Percentiles rank a stretch among this genome's conserved stretches.
Conservation (phyloP, 225 moss, liverwort and hornwort species). For the Rhytidiadelphus loreus region DNA sequence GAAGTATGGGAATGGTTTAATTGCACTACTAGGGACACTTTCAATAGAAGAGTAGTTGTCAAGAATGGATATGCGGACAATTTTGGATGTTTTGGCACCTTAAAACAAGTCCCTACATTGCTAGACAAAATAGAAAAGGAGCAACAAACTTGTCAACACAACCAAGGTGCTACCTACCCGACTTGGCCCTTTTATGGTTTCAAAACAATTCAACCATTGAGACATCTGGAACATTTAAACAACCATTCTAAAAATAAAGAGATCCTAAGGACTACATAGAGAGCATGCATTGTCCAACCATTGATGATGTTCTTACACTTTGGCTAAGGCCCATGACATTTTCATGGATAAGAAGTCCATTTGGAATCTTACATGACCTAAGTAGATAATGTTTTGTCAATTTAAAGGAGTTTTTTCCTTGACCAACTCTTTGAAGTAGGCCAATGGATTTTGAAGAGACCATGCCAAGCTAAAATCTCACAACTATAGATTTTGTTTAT, state of each 20-base stretch:
- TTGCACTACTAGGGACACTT: background rate
- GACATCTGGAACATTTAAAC: background rate
- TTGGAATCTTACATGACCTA: background rate
- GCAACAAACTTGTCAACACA: fast-evolving
- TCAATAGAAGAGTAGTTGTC: background rate
- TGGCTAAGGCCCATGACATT: background rate
- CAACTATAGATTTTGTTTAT: background rate
- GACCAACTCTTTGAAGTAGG: background rate
- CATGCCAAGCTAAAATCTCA: background rate
- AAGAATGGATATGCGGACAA: fast-evolving
- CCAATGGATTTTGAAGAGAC: background rate
- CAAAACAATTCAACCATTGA: fast-evolving
- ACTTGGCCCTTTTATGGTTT: background rate
- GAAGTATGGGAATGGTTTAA: background rate
- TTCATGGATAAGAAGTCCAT: fast-evolving
- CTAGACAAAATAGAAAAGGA: background rate
- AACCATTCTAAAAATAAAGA: background rate
- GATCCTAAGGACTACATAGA: background rate
- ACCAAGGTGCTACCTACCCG: background rate
- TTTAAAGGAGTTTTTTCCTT: background rate
- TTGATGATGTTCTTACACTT: background rate
- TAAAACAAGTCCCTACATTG: background rate
- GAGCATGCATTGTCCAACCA: fast-evolving
- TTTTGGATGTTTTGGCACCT: background rate
- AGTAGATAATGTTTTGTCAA: background rate